A percentile compares a stretch with the other conserved stretches of the same genome.
Conservation (phyloP, 1,139 yeast genomes). For the Candida sojae region DNA sequence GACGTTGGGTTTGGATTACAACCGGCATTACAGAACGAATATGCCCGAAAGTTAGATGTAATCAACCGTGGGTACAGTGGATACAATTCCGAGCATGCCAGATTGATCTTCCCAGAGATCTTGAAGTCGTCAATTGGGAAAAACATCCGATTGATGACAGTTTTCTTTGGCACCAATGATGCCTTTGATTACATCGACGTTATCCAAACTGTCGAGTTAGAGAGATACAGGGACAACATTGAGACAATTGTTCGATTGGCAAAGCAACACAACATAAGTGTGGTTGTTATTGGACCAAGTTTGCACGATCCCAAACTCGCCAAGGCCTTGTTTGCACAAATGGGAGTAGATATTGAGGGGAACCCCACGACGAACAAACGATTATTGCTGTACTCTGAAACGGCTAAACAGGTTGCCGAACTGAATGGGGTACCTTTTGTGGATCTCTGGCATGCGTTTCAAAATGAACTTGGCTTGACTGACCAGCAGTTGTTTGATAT, state of each 20-base stretch:
- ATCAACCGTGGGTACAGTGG: slow-evolving; percentile 66
- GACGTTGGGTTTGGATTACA: slow-evolving; percentile 48
- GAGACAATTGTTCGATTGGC: slow-evolving; percentile 39
- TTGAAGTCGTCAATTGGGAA: slow-evolving; percentile 29
- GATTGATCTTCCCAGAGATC: slow-evolving; percentile 46
- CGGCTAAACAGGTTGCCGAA: slow-evolving; percentile 46
- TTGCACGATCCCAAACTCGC: slow-evolving; percentile 43
- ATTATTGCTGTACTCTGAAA: slow-evolving; percentile 51
- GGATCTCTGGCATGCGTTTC: slow-evolving; percentile 52
- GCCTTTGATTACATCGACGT: slow-evolving; percentile 57
- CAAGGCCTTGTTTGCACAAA: background rate
- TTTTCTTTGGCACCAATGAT: slow-evolving; percentile 82
- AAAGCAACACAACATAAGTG: slow-evolving; percentile 40
- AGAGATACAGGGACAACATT: slow-evolving; percentile 50
- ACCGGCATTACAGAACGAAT: slow-evolving; percentile 48
- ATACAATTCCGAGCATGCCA: slow-evolving; percentile 57
- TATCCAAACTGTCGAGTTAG: slow-evolving; percentile 56
- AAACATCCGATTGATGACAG: slow-evolving; percentile 43
- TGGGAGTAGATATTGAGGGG: slow-evolving; percentile 8
- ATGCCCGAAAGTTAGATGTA: slow-evolving; percentile 55
- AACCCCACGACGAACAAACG: slow-evolving; percentile 24
- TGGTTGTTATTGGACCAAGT: slow-evolving; percentile 66
- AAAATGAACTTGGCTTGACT: slow-evolving; percentile 19
- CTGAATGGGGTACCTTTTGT: slow-evolving; percentile 51
- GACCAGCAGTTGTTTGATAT: slow-evolving; percentile 17